Percentiles rank a stretch among this genome's conserved stretches.
phyloP scores from a whole-genome alignment of 208 protist genomes.

The Wallacemonas sp. region DNA sequence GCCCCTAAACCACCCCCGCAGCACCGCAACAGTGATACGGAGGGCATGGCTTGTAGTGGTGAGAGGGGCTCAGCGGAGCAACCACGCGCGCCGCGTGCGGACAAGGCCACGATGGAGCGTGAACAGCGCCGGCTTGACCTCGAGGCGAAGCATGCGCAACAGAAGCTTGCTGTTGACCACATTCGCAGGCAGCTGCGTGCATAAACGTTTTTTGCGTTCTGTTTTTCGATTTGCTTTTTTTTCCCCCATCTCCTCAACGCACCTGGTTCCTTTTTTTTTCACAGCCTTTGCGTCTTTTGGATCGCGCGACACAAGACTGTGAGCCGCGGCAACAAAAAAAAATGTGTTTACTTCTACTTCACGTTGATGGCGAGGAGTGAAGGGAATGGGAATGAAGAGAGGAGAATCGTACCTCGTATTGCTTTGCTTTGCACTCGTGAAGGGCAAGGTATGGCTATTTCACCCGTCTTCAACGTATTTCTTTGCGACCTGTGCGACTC shows the following conservation, averaged over 20 bases:
- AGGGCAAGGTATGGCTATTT: no score
- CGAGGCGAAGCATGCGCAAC: conserved; percentile 51
- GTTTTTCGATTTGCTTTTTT: background rate
- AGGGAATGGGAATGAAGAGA: no score
- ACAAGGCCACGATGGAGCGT: conserved; percentile 24
- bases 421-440: no score
- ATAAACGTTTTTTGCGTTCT: conserved; percentile 10
- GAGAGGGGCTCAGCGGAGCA: background rate
- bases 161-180: conserved; percentile 42
- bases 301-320: no score
- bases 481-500: no score
- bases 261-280: background rate
- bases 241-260: background rate
- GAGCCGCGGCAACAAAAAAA: no score
- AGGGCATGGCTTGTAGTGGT: background rate
- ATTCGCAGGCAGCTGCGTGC: conserved; percentile 52
- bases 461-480: no score
- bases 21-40: no score
- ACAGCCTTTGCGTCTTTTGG: no score
- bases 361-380: no score
- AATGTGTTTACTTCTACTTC: no score
- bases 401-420: no score
- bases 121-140: conserved; percentile 51
- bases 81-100: conserved; percentile 5
- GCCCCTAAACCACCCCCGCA: background rate